Base-by-base conservation (phyloP, 2,329 filamentous ascomycete genomes). In the Monosporascus sp. region DNA sequence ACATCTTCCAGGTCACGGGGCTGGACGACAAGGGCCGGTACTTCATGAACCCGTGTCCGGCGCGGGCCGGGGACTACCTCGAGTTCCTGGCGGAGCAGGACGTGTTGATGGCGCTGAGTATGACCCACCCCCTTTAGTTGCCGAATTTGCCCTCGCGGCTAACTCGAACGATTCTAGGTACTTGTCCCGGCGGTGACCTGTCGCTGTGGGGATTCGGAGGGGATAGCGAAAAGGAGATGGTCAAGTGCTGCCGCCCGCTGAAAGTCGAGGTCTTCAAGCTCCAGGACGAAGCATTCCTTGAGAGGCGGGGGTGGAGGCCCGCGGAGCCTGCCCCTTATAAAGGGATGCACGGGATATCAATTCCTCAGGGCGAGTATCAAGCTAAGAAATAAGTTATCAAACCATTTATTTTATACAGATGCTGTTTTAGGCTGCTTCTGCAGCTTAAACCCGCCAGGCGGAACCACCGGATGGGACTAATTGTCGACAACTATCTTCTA, bases 1-100 rank as follows among this genome's bases (percentile, higher is more conserved):
- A 95, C 64, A 76, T 95, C 3, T 94, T 95, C 66, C 90, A 95
- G 68, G 88, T 92, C 7, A 94, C 90, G 0, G 89, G 89, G 0
- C 67, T 94, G 47, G 86, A 94, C 62, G 75, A 80, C 50, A 64
- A 86, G 55, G 89, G 88, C 0, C 79, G 83, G 50, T 93, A 92
- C 60, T 92, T 89, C 56, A 95, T 95, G 79, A 83, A 77, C 53
- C 78, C 82, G 0, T 81, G 77, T 53, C 82, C 82, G 0, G 82
- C 82, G 0, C 67, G 72, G 51, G 60, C 69, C 7, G 80, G 77
- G 0, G 82, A 85, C 54, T 83, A 78, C 52, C 81, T 93, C 53
- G 87, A 90, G 69, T 91, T 94, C 65, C 82, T 94, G 55, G 88
- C 89, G 0, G 90, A 94, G 74, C 82, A 88, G 62, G 87, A 92